Evolutionary conservation across 306 rosid genomes (phyloP).

Genomic region (Senna tora): DNA sequence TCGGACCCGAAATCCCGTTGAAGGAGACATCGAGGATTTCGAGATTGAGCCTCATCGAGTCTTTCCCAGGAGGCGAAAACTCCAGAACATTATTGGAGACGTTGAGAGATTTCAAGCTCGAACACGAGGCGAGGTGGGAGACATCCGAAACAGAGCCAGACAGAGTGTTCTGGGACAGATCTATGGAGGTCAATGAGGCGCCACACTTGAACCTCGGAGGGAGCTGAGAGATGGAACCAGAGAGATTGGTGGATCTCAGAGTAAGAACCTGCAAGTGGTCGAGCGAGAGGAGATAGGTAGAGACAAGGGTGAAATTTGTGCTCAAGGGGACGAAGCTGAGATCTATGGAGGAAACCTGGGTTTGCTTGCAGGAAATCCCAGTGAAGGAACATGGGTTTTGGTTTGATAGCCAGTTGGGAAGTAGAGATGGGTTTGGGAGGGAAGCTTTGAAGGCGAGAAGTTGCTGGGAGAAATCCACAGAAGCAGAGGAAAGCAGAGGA

Average conservation of each 20-base stretch:
- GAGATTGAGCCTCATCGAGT: conserved; percentile 42
- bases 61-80: conserved; percentile 38
- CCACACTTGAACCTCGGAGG: conserved; percentile 49
- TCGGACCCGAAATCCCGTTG: conserved; percentile 62
- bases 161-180: conserved; percentile 71
- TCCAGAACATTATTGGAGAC: conserved; percentile 61
- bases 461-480: conserved; percentile 39
- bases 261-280: conserved; percentile 59
- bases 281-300: conserved; percentile 52
- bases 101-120: conserved; percentile 60
- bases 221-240: conserved; percentile 54
- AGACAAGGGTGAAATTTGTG: conserved; percentile 59
- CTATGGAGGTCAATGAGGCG: conserved; percentile 56
- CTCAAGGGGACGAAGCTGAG: conserved; percentile 48
- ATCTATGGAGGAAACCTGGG: conserved; percentile 65
- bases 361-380: conserved; percentile 64
- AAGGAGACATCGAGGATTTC: conserved; percentile 64
- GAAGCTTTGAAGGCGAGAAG: conserved; percentile 72
- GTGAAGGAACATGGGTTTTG: conserved; percentile 61
- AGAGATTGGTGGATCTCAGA: conserved; percentile 54
- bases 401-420: conserved; percentile 64
- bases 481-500: conserved; percentile 32
- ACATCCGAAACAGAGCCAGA: conserved; percentile 55
- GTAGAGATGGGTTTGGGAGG: conserved; percentile 54
- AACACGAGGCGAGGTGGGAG: conserved; percentile 51